Percentiles rank a stretch among this genome's conserved stretches.
These are phyloP conservation scores for Claviceps arundinis DNA, from an alignment of 2,329 filamentous ascomycete species.

Conservation along the genomic window DNA sequence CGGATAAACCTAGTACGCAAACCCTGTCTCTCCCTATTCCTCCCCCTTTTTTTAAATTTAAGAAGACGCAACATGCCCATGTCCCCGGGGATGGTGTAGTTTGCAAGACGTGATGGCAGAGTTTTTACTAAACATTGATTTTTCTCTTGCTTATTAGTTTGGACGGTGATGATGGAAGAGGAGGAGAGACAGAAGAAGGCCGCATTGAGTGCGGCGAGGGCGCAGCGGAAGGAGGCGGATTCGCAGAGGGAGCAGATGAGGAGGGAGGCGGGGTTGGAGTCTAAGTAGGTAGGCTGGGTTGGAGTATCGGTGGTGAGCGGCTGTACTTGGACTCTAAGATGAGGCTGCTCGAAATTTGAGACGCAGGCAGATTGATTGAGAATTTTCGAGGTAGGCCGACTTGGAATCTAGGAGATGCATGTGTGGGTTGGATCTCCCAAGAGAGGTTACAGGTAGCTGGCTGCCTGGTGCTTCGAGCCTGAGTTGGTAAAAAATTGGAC, in stretches of 20 bases:
- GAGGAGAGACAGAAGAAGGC: constrained; percentile 28
- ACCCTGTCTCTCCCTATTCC: constrained; percentile 7
- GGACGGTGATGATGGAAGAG: constrained; percentile 37
- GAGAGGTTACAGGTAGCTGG: no score
- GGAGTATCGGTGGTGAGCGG: no score
- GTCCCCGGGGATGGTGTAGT: no score
- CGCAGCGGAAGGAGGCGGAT: constrained; percentile 27
- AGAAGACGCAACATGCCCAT: neutral
- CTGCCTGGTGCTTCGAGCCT: no score
- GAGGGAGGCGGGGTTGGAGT: constrained; percentile 31
- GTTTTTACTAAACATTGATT: neutral
- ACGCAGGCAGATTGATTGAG: no score
- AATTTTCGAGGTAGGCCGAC: no score
- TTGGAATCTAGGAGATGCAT: no score
- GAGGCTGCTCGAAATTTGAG: no score
- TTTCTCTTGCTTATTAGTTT: constrained; percentile 24
- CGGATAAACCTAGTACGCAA: constrained; percentile 71
- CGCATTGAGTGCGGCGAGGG: constrained; percentile 21
- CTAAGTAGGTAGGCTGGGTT: constrained; percentile 13
- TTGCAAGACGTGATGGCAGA: no score
- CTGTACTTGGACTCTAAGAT: no score
- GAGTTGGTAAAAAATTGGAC: no score
- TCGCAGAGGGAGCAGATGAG: constrained; percentile 35
- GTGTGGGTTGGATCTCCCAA: no score
- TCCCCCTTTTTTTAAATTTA: neutral